Evolutionary conservation across 225 moss, liverwort and hornwort genomes (phyloP), one percentile per base, ranked within the genome.

Genomic region (Pleurozium schreberi): DNA sequence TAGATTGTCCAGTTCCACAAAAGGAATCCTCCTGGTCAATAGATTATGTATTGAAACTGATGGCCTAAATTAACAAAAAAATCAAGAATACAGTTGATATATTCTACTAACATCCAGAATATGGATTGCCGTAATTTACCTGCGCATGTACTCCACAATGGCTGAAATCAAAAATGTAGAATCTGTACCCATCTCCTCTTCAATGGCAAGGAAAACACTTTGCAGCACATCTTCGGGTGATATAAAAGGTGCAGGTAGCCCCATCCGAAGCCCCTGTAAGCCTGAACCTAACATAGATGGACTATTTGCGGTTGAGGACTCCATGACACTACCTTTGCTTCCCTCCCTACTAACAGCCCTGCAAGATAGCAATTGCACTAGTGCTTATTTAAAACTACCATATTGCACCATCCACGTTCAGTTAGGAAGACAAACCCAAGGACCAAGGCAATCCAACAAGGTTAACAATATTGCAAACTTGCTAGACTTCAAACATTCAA

Each of bases 171-270:
- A 68, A 91, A 95, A 97, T 34, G 91, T 82, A 42, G 98, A 93
- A 89, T 97, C 98, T 67, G 94, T 93, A 77, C 93, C 92, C 95
- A 95, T 95, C 85, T 98, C 98, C 90, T 95, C 96, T 81, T 98
- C 96, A 66, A 97, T 93, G 67, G 92, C 85, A 86, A 90, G 89
- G 88, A 98, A 98, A 78, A 98, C 94, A 88, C 79, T 92, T 86
- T 67, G 93, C 89, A 95, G 94, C 91, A 97, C 93, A 87, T 98
- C 98, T 81, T 98, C 96, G 21, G 98, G 97, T 87, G 96, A 98
- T 89, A 97, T 94, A 71, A 94, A 89, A 57, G 96, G 95, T 69
- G 93, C 87, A 71, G 92, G 80, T 61, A 91, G 84, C 81, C 92
- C 94, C 90, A 92, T 92, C 53, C 93, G 93, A 90, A 93, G 92